Evolutionary conservation across 257 asterid genomes (phyloP), one percentile per base, ranked within the genome.

Genomic region (Solanum chmielewskii): DNA sequence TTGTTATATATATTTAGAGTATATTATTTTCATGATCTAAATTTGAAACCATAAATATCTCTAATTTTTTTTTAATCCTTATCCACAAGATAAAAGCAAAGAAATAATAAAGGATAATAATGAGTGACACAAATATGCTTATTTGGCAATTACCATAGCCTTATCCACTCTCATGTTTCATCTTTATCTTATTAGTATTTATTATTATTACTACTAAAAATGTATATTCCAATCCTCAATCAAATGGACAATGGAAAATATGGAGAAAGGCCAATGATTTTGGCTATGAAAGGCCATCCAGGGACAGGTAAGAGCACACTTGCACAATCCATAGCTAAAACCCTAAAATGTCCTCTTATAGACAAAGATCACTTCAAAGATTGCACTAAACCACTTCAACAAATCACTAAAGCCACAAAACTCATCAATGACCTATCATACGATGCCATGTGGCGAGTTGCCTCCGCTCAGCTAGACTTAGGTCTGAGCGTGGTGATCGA

Each of bases 211-310:
- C 31, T 3, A 29, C 68, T 2, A 47, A 49, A 49, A 49, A 5
- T 0, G 4, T 6, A 16, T 16, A 27, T 5, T 18, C 3, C 18
- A 29, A 27, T 64, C 66, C 4, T 84, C 66, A 66, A 66, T 15
- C 44, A 84, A 39, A 90, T 88, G 94, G 92, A 88, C 83, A 85
- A 3, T 7, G 74, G 39, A 82, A 80, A 71, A 52, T 83, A 11
- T 9, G 85, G 39, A 75, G 89, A 85, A 66, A 86, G 59, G 62
- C 92, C 90, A 56, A 77, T 88, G 16, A 64, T 95, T 90, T 91
- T 95, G 88, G 97, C 97, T 21, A 92, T 95, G 98, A 95, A 95
- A 88, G 98, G 98, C 39, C 98, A 95, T 89, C 98, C 97, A 4
- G 98, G 98, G 3, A 93, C 93, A n/a, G 98, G 98, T 1, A 94